phyloP scores from a whole-genome alignment of 1,284 basidiomycete species.

The Moniliella sp. region DNA sequence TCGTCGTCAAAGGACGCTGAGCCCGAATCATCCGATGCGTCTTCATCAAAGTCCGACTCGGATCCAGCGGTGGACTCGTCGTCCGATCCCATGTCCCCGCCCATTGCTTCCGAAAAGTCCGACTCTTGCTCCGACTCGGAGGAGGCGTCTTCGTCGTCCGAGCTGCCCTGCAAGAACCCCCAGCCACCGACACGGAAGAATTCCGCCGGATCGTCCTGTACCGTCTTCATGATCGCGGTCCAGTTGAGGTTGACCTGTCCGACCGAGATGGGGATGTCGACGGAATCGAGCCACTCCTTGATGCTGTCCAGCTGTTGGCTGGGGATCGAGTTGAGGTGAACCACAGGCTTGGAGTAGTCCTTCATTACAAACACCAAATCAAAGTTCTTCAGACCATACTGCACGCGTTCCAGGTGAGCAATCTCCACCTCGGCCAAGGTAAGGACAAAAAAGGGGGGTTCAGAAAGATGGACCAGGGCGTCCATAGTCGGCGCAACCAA shows the following conservation, averaged over 20 bases:
- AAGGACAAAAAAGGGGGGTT: constrained; percentile 85
- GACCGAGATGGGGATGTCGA: constrained; percentile 85
- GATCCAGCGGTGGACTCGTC: constrained; percentile 36
- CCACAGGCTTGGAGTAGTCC: constrained; percentile 72
- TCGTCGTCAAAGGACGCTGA: constrained; percentile 4
- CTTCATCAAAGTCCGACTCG: constrained; percentile 44
- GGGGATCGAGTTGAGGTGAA: constrained; percentile 39
- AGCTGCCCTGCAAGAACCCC: constrained; percentile 48
- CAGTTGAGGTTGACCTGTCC: constrained; percentile 94
- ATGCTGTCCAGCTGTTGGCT: constrained; percentile 22
- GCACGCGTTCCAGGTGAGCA: constrained; percentile 85
- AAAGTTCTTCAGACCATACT: constrained; percentile 88
- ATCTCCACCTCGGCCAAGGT: constrained; percentile 86
- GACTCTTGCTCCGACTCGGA: constrained; percentile 21
- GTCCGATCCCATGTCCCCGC: constrained; percentile 11
- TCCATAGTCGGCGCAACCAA: constrained; percentile 88
- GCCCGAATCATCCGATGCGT: constrained; percentile 2
- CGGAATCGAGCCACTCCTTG: constrained; percentile 62
- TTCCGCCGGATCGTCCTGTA: constrained; percentile 52
- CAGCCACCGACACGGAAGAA: constrained; percentile 93
- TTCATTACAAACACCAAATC: constrained; percentile 90
- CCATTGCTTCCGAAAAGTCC: constrained; percentile 28
- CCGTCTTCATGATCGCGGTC: constrained; percentile 55
- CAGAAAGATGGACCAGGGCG: constrained; percentile 81
- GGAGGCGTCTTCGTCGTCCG: constrained; percentile 8